Conservation (phyloP, 306 rosid species). For the Trifolium repens region DNA sequence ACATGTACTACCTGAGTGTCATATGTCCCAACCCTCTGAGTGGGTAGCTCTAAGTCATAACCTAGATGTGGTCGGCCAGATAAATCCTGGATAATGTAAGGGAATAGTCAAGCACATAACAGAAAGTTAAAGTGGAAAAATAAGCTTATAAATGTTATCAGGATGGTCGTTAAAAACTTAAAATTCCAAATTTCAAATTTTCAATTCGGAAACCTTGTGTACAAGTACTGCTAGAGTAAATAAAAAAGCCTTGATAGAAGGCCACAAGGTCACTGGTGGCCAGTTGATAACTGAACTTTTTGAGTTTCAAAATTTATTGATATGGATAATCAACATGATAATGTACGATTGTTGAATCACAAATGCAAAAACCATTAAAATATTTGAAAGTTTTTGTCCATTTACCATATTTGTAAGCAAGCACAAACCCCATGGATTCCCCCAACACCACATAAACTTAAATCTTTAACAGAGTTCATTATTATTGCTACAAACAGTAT, state of each 20-base stretch:
- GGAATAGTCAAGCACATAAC: slow-evolving; percentile 3
- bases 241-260: slow-evolving; percentile 10
- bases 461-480: neutral
- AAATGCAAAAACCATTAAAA: neutral
- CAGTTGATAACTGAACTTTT: slow-evolving; percentile 11
- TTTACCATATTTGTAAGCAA: slow-evolving; percentile 20
- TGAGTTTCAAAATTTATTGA: slow-evolving; percentile 14
- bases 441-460: slow-evolving; percentile 2
- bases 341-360: neutral
- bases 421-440: slow-evolving; percentile 20
- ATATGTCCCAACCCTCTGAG: slow-evolving; percentile 88
- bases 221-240: slow-evolving; percentile 10
- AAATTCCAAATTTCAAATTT: slow-evolving; percentile 12
- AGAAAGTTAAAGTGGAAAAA: neutral
- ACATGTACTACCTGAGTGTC: slow-evolving; percentile 81
- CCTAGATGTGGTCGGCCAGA: slow-evolving; percentile 91
- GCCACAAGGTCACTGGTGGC: slow-evolving; percentile 25
- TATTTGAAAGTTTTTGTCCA: slow-evolving; percentile 28
- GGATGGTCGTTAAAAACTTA: neutral
- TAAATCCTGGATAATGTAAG: slow-evolving; percentile 70
- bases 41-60: slow-evolving; percentile 79
- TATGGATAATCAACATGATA: slow-evolving; percentile 13
- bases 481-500: slow-evolving; percentile 11
- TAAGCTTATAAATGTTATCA: slow-evolving; percentile 16
- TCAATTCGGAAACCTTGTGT: slow-evolving; percentile 25